Percentiles rank a stretch among this genome's conserved stretches.
Conservation (phyloP, 2,329 filamentous ascomycete species). For the Monilinia laxa region DNA sequence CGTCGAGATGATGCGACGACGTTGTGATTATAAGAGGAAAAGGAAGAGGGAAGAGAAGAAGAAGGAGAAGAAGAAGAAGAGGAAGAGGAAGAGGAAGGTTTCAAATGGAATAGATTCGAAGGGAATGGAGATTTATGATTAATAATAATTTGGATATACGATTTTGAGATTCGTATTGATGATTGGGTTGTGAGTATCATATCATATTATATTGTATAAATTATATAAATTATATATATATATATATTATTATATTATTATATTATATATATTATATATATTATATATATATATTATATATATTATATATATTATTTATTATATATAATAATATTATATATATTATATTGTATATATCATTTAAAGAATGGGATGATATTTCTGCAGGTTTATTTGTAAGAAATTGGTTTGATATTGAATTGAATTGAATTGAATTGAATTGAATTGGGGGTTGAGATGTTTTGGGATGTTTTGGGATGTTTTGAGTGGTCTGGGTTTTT, state of each 20-base stretch:
- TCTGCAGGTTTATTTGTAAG: conserved; percentile 19
- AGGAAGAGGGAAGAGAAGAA: background rate
- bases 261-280: too few species aligned
- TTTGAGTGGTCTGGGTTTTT: background rate
- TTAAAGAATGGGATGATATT: background rate
- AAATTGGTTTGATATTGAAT: background rate
- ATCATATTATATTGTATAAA: too few species aligned
- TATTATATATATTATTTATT: too few species aligned
- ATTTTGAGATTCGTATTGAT: background rate
- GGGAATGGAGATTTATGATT: too few species aligned
- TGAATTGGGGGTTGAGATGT: background rate
- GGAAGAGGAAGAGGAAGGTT: background rate
- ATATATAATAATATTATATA: too few species aligned
- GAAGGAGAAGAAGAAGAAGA: background rate
- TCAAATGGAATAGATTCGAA: background rate
- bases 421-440: too few species aligned
- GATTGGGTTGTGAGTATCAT: background rate
- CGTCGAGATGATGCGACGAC: conserved; percentile 8
- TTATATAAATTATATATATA: too few species aligned
- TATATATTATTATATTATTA: too few species aligned
- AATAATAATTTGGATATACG: too few species aligned
- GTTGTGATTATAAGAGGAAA: background rate
- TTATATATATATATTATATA: too few species aligned
- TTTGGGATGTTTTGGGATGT: conserved; percentile 1
- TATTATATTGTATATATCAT: too few species aligned